These are phyloP conservation scores for Pseudogymnoascus sp. DNA, from an alignment of 2,329 filamentous ascomycete genomes.

Conservation along the genomic window DNA sequence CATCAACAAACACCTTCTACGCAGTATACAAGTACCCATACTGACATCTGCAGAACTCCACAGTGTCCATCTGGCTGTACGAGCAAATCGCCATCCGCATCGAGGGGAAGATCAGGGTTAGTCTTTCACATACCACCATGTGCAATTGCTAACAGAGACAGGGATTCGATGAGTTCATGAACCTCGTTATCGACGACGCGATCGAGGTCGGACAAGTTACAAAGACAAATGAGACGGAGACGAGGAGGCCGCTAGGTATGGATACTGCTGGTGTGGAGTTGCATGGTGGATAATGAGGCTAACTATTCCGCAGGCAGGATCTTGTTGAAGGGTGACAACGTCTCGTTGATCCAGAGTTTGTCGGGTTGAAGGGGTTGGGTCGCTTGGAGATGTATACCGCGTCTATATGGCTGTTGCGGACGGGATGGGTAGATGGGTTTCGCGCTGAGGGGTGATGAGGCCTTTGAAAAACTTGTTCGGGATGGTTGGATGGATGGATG, in stretches of 20 bases:
- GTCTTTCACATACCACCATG: slow-evolving; percentile 24
- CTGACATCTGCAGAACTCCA: slow-evolving; percentile 44
- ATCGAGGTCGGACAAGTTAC: slow-evolving; percentile 81
- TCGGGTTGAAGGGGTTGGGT: slow-evolving; percentile 17
- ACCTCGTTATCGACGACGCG: slow-evolving; percentile 90
- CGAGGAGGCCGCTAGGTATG: slow-evolving; percentile 69
- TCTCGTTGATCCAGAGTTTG: slow-evolving; percentile 49
- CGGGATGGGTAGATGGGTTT: background rate
- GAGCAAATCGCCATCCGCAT: slow-evolving; percentile 92
- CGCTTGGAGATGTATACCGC: background rate
- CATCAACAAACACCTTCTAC: background rate
- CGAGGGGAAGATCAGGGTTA: slow-evolving; percentile 88
- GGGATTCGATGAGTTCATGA: slow-evolving; percentile 99
- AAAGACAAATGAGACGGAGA: slow-evolving; percentile 66
- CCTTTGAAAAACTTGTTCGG: background rate
- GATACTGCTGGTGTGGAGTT: too few species aligned
- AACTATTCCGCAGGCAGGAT: slow-evolving; percentile 44
- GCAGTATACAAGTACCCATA: slow-evolving; percentile 22
- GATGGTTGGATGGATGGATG: background rate
- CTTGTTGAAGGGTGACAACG: slow-evolving; percentile 59
- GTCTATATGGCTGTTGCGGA: background rate
- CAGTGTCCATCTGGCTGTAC: slow-evolving; percentile 91
- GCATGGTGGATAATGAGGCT: too few species aligned
- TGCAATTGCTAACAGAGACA: slow-evolving; percentile 29
- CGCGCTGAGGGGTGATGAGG: background rate